Conservation (phyloP, 1,139 yeast genomes). For the Lodderomyces orthopsilosis region DNA sequence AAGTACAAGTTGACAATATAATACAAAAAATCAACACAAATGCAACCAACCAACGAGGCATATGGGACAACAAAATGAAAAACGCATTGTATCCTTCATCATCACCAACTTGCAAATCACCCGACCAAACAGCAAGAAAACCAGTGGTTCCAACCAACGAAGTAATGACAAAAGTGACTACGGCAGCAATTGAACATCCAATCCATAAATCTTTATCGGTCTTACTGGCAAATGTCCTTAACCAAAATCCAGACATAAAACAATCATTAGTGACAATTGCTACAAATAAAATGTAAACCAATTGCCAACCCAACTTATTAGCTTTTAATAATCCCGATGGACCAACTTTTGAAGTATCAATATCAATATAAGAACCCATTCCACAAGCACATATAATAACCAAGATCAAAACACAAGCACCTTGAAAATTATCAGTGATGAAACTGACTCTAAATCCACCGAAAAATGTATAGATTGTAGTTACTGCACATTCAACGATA, state of each 20-base stretch:
- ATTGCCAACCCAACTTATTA: slow-evolving; percentile 82
- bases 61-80: slow-evolving; percentile 61
- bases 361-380: slow-evolving; percentile 72
- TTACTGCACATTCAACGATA: slow-evolving; percentile 83
- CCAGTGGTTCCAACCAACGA: slow-evolving; percentile 82
- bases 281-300: slow-evolving; percentile 75
- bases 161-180: slow-evolving; percentile 60
- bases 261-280: slow-evolving; percentile 90
- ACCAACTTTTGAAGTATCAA: slow-evolving; percentile 61
- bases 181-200: slow-evolving; percentile 73
- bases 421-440: slow-evolving; percentile 85
- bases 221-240: slow-evolving; percentile 86
- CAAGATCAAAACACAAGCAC: slow-evolving; percentile 65
- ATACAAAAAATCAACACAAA: slow-evolving; percentile 74
- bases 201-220: slow-evolving; percentile 71
- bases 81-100: slow-evolving; percentile 63
- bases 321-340: slow-evolving; percentile 65
- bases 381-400: slow-evolving; percentile 74
- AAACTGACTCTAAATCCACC: slow-evolving; percentile 93
- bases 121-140: slow-evolving; percentile 87
- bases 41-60: slow-evolving; percentile 90
- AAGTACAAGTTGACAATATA: slow-evolving; percentile 78
- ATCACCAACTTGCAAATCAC: slow-evolving; percentile 61
- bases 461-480: slow-evolving; percentile 79
- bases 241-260: slow-evolving; percentile 91